These are phyloP conservation scores for Lactuca saligna DNA, from an alignment of 129 eudicot species.

Conservation along the genomic window DNA sequence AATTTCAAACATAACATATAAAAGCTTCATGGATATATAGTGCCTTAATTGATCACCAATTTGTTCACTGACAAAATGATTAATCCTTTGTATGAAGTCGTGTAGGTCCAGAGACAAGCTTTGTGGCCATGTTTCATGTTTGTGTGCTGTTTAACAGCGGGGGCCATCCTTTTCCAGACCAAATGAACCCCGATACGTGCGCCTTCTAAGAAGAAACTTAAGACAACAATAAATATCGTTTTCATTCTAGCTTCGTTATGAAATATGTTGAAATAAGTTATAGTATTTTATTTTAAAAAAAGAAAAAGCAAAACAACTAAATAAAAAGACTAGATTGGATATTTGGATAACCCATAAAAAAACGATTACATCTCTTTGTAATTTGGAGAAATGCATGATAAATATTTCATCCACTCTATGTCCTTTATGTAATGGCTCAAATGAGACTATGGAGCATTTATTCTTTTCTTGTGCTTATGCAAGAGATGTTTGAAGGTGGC, in stretches of 20 bases:
- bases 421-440: too few relatives aligned
- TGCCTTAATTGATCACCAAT: slow-evolving; percentile 16
- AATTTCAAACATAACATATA: neutral
- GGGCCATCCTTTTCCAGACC: slow-evolving; percentile 23
- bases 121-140: slow-evolving; percentile 26
- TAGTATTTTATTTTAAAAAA: too few relatives aligned
- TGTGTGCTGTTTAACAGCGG: slow-evolving; percentile 15
- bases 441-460: too few relatives aligned
- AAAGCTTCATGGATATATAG: neutral
- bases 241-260: neutral
- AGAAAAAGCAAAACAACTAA: too few relatives aligned
- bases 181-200: slow-evolving; percentile 14
- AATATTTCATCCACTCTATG: too few relatives aligned
- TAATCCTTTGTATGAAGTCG: neutral
- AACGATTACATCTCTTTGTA: too few relatives aligned
- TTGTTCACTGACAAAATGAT: slow-evolving; percentile 23
- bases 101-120: slow-evolving; percentile 14
- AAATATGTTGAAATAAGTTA: too few relatives aligned
- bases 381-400: too few relatives aligned
- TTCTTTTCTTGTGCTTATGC: too few relatives aligned
- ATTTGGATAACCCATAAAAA: too few relatives aligned
- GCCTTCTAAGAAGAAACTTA: slow-evolving; percentile 5
- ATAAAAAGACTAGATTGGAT: too few relatives aligned
- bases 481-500: too few relatives aligned
- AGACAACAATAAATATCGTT: neutral